Evolutionary conservation across 495 filamentous ascomycete species (phyloP).

Genomic region (Aspergillus funiculosus): DNA sequence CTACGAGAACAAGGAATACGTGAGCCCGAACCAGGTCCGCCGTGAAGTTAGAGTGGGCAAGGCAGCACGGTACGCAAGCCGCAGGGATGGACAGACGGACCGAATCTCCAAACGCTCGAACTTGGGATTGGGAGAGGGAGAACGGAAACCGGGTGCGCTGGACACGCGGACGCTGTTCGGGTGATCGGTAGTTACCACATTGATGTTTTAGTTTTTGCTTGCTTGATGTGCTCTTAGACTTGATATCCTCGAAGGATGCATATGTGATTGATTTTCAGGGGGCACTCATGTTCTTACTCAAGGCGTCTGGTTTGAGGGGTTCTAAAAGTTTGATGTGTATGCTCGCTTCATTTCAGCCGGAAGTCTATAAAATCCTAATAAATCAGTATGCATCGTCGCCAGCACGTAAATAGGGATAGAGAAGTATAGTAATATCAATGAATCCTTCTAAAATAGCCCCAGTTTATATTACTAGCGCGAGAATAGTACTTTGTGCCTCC

Average conservation of each 20-base stretch:
- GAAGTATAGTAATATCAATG: no score
- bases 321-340: slow-evolving; percentile 14
- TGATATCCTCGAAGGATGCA: slow-evolving; percentile 39
- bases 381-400: no score
- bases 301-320: slow-evolving; percentile 37
- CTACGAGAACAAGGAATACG: slow-evolving; percentile 98
- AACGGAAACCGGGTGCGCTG: slow-evolving; percentile 60
- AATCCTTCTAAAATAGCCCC: no score
- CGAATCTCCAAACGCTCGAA: slow-evolving; percentile 65
- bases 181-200: slow-evolving; percentile 35
- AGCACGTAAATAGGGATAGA: no score
- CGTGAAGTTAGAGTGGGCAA: slow-evolving; percentile 68
- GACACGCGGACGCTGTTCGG: slow-evolving; percentile 80
- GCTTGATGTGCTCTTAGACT: slow-evolving; percentile 25
- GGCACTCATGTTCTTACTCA: slow-evolving; percentile 33
- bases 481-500: no score
- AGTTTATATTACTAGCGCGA: no score
- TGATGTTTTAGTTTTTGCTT: slow-evolving; percentile 19
- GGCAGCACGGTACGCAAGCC: slow-evolving; percentile 65
- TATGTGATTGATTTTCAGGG: slow-evolving; percentile 35
- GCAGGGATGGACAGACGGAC: slow-evolving; percentile 68
- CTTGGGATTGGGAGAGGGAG: slow-evolving; percentile 66
- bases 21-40: slow-evolving; percentile 90
- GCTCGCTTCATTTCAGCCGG: background rate
- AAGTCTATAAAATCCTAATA: background rate